Conservation (phyloP, 1,139 yeast genomes). For the Blastobotrys illinoisensis region DNA sequence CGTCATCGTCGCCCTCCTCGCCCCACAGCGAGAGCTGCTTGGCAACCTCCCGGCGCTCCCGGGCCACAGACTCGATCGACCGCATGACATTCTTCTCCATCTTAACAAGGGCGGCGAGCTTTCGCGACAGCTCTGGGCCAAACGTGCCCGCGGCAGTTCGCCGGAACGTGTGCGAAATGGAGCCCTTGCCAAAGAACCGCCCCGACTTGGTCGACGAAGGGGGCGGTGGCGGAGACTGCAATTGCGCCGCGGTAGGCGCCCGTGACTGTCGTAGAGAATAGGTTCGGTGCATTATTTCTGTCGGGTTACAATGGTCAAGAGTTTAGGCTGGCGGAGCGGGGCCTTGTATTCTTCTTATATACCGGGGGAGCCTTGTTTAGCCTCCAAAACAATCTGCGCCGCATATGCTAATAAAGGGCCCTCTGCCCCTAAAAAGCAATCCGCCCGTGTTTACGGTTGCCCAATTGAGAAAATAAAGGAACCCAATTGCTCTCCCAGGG, state of each 20-base stretch:
- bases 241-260: conserved; percentile 95
- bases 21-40: conserved; percentile 97
- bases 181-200: conserved; percentile 86
- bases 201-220: conserved; percentile 80
- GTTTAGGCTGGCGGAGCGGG: not conserved
- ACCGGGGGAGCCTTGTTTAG: not conserved
- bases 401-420: not conserved
- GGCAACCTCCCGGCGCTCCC: conserved; percentile 95
- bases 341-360: not conserved
- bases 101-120: conserved; percentile 84
- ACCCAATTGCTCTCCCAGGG: not conserved
- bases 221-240: conserved; percentile 94
- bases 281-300: conserved; percentile 82
- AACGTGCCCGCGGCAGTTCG: conserved; percentile 87
- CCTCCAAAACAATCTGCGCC: not conserved
- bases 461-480: not conserved
- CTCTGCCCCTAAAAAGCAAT: not conserved
- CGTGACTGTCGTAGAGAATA: conserved; percentile 91
- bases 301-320: not conserved
- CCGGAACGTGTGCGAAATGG: conserved; percentile 75
- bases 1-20: conserved; percentile 95
- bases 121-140: conserved; percentile 92
- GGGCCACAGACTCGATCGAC: conserved; percentile 85
- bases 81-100: conserved; percentile 96
- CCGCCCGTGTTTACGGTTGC: not conserved